Conservation (phyloP, 1,139 yeast species). For the Spencermartinsiella ligniputridi region DNA sequence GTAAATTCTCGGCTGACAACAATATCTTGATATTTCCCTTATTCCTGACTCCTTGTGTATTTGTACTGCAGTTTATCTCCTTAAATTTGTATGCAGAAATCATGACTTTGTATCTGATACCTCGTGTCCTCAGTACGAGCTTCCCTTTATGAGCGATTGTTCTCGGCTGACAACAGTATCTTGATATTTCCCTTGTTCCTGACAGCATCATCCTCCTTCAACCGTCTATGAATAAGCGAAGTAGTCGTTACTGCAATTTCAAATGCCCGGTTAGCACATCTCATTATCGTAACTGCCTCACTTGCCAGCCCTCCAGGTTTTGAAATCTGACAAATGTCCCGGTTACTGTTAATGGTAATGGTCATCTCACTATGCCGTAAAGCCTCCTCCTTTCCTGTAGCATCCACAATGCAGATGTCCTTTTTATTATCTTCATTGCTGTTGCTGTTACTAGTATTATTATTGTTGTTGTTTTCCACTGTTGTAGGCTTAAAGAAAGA, state of each 20-base stretch:
- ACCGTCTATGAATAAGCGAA: constrained; percentile 51
- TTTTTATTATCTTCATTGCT: constrained; percentile 3
- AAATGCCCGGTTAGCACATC: constrained; percentile 66
- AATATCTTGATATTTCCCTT: constrained; percentile 31
- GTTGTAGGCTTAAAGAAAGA: constrained; percentile 56
- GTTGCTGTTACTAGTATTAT: not conserved
- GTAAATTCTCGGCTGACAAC: constrained; percentile 32
- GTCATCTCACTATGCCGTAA: constrained; percentile 77
- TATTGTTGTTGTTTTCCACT: not conserved
- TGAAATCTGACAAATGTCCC: constrained; percentile 83
- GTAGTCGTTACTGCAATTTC: constrained; percentile 61
- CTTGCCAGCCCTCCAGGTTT: constrained; percentile 90
- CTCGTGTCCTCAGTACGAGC: too few relatives aligned
- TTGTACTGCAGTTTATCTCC: too few relatives aligned
- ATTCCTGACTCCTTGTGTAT: too few relatives aligned
- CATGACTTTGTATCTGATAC: too few relatives aligned
- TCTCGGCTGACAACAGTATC: constrained; percentile 31
- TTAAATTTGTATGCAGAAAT: too few relatives aligned
- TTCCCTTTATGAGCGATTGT: constrained; percentile 30
- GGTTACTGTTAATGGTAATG: constrained; percentile 80
- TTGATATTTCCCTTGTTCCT: constrained; percentile 33
- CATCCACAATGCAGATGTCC: constrained; percentile 63
- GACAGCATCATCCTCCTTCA: constrained; percentile 50
- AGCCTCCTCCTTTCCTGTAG: constrained; percentile 71
- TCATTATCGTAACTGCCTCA: constrained; percentile 65